phyloP scores from a whole-genome alignment of 495 filamentous ascomycete species.

The Penicillium coffeae region DNA sequence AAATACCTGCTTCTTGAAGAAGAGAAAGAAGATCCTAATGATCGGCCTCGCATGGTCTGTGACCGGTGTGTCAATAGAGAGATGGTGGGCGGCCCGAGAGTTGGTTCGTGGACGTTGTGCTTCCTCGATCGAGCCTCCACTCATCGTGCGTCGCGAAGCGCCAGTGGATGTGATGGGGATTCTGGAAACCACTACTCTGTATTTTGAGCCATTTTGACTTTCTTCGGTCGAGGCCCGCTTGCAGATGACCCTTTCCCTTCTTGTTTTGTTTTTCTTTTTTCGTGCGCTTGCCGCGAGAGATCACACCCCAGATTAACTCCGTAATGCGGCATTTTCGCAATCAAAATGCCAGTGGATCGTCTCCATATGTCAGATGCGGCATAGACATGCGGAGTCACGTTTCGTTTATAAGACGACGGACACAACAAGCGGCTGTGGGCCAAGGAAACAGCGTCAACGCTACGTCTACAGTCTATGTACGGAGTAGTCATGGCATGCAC shows the following conservation, averaged over 20 bases:
- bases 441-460: not conserved
- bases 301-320: too few species aligned
- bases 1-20: not conserved
- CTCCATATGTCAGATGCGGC: slow-evolving; percentile 18
- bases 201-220: not conserved
- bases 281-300: not conserved
- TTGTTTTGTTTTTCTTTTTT: not conserved
- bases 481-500: too few species aligned
- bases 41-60: slow-evolving; percentile 20
- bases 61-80: slow-evolving; percentile 5
- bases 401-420: not conserved
- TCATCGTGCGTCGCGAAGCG: slow-evolving; percentile 14
- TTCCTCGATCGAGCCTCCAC: slow-evolving; percentile 5
- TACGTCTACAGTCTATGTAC: too few species aligned
- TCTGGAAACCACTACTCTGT: slow-evolving; percentile 4
- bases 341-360: not conserved
- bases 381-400: slow-evolving; percentile 2
- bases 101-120: not conserved
- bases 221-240: slow-evolving; percentile 2
- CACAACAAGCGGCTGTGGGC: not conserved
- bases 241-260: slow-evolving; percentile 11
- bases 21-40: slow-evolving; percentile 10
- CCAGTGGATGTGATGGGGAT: slow-evolving; percentile 2
- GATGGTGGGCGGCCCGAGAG: slow-evolving; percentile 9
- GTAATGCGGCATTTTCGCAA: slow-evolving; percentile 1